phyloP scores from a whole-genome alignment of 1,284 basidiomycete species.

The Fomitiporia mediterranea region DNA sequence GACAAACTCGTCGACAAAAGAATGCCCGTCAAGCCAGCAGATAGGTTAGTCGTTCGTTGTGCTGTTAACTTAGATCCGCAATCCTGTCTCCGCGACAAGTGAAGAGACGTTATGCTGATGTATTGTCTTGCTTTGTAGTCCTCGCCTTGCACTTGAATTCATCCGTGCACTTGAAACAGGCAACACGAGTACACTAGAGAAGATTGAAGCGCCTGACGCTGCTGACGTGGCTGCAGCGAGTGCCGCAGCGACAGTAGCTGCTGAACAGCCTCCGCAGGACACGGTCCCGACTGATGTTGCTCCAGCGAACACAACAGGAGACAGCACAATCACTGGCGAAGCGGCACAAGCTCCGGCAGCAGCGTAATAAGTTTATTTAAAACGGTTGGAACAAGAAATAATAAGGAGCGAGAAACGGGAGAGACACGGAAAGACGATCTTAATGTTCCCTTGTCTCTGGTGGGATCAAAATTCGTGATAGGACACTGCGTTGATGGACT shows the following conservation, averaged over 20 bases:
- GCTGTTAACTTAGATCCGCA: neutral
- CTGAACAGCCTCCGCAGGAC: neutral
- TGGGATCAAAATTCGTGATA: too few species aligned
- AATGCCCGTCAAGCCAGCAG: constrained; percentile 77
- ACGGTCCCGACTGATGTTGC: too few species aligned
- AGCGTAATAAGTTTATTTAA: neutral
- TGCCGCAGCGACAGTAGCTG: constrained; percentile 1
- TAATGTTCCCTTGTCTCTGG: too few species aligned
- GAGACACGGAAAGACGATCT: too few species aligned
- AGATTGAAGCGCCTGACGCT: neutral
- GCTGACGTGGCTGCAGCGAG: constrained; percentile 11
- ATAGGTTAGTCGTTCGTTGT: constrained; percentile 52
- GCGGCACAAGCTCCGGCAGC: neutral
- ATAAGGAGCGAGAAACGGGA: too few species aligned
- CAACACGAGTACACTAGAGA: neutral
- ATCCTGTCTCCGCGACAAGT: neutral
- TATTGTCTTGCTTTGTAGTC: constrained; percentile 25
- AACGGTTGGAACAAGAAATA: too few species aligned
- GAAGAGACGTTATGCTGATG: neutral
- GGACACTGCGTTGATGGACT: too few species aligned
- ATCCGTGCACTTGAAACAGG: constrained; percentile 29
- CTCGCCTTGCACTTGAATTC: constrained; percentile 39
- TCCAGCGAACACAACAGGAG: too few species aligned
- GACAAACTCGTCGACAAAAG: constrained; percentile 81
- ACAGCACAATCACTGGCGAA: too few species aligned